Evolutionary conservation across 2,329 filamentous ascomycete species (phyloP).

Genomic region (Calonectria multiphialidica): DNA sequence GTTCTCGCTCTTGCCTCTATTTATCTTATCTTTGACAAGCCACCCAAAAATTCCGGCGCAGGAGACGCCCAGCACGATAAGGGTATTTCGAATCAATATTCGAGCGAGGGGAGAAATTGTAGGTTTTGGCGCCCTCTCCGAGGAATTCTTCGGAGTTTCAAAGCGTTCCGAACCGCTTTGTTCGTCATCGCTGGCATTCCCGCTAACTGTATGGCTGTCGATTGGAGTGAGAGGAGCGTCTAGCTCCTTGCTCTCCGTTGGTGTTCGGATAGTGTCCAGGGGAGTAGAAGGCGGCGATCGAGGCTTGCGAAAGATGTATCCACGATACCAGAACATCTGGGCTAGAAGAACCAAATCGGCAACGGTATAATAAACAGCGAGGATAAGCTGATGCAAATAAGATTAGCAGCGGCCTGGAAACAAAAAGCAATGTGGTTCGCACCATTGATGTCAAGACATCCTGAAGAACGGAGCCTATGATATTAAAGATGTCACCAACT

Average conservation of each 20-base stretch:
- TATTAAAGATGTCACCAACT: constrained; percentile 95
- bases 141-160: background rate
- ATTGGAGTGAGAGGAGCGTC: constrained; percentile 48
- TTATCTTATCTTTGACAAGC: constrained; percentile 70
- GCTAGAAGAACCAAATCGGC: constrained; percentile 88
- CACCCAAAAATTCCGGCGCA: constrained; percentile 87
- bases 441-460: constrained; percentile 94
- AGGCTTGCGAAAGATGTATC: constrained; percentile 76
- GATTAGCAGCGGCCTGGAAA: background rate
- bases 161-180: background rate
- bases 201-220: background rate
- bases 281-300: constrained; percentile 52
- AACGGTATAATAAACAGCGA: constrained; percentile 92
- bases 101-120: background rate
- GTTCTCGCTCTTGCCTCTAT: constrained; percentile 53
- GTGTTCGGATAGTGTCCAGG: constrained; percentile 51
- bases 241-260: constrained; percentile 61
- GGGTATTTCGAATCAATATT: background rate
- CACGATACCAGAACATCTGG: constrained; percentile 97
- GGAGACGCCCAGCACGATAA: constrained; percentile 83
- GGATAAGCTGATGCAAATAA: constrained; percentile 71
- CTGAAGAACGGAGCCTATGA: constrained; percentile 89
- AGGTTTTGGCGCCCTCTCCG: background rate
- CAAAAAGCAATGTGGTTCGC: constrained; percentile 29
- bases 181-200: background rate